These are phyloP conservation scores for Pythium brassicae DNA, from an alignment of 352 stramenopile genomes.

Conservation along the genomic window DNA sequence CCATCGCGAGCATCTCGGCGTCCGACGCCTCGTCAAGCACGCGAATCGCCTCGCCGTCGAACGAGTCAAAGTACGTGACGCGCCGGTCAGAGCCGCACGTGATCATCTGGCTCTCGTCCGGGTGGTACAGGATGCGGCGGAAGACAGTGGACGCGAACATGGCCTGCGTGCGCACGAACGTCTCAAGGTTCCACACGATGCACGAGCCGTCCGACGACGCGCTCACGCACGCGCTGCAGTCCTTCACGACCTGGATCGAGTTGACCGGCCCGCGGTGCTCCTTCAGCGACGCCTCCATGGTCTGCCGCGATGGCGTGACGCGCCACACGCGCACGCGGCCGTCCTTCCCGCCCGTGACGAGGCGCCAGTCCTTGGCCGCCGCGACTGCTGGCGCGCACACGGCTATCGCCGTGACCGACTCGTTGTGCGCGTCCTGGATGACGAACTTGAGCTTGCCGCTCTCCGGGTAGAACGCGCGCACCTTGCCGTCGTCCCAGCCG, in stretches of 20 bases:
- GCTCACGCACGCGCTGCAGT: constrained; percentile 74
- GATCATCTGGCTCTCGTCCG: constrained; percentile 95
- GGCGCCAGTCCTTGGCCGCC: constrained; percentile 66
- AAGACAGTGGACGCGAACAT: constrained; percentile 97
- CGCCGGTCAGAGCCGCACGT: constrained; percentile 94
- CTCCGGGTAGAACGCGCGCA: constrained; percentile 95
- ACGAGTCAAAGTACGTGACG: constrained; percentile 96
- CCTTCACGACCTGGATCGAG: constrained; percentile 76
- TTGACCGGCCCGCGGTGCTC: constrained; percentile 94
- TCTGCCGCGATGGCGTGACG: constrained; percentile 89
- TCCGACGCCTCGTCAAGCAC: constrained; percentile 91
- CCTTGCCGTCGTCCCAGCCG: constrained; percentile 96
- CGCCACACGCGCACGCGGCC: constrained; percentile 93
- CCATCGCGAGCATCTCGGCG: constrained; percentile 89
- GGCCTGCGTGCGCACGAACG: constrained; percentile 89
- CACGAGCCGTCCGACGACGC: constrained; percentile 86
- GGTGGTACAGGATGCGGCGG: constrained; percentile 91
- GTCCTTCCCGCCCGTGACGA: constrained; percentile 93
- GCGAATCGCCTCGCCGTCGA: constrained; percentile 92
- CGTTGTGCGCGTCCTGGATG: constrained; percentile 94
- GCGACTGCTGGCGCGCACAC: constrained; percentile 75
- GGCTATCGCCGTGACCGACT: constrained; percentile 92
- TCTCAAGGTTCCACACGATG: constrained; percentile 96
- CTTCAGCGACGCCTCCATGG: constrained; percentile 94
- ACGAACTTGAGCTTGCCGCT: constrained; percentile 96